Base-by-base conservation (phyloP, 2,329 filamentous ascomycete genomes). In the Bipolaris oryzae region DNA sequence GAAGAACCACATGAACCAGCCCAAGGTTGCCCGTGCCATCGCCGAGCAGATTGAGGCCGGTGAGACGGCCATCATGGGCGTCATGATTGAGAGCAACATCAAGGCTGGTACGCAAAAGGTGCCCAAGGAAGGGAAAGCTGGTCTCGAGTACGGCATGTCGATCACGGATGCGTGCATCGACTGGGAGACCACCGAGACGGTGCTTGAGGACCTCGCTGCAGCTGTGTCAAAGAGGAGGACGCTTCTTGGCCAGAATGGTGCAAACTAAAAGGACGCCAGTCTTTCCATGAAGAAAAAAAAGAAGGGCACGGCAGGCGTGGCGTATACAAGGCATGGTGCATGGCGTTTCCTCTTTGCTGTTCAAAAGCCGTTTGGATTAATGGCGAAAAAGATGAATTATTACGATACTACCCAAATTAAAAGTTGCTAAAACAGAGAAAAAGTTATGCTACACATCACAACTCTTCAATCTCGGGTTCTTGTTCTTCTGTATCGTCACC, bases 1-100 rank as follows among this genome's bases (percentile, higher is more conserved):
- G 74, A 99, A 99, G 85, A 87, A 98, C 79, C 94, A 98, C 84
- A 92, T 88, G 81, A 99, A 98, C 79, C 95, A 99, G 80, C 93
- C 93, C 65, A 92, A 94, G 83, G 95, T 99, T 18, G 93, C 92
- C 3, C 87, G 87, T 48, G 85, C 83, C 10, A 77, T 99, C 55
- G 92, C 91, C 1, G 87, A 90, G 71, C 95, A 99, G 80, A 90
- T 99, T 58, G 84, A 88, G 52, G 86, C 84, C 55, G 95, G 95
- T 34, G 94, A 98, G 80, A 84, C 85, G 3, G 89, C 83, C 46
- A 95, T 99, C 72, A 94, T 97, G 87, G 95, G 95, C 70, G 91
- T 98, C 58, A 99, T 99, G 95, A 96, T 99, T 71, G 95, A 99
- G 82, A 96, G 91, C 78, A 91, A 98, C 78, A 96, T 98, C 79